Conservation (phyloP, 306 rosid genomes). For the Hippophae tibetana region DNA sequence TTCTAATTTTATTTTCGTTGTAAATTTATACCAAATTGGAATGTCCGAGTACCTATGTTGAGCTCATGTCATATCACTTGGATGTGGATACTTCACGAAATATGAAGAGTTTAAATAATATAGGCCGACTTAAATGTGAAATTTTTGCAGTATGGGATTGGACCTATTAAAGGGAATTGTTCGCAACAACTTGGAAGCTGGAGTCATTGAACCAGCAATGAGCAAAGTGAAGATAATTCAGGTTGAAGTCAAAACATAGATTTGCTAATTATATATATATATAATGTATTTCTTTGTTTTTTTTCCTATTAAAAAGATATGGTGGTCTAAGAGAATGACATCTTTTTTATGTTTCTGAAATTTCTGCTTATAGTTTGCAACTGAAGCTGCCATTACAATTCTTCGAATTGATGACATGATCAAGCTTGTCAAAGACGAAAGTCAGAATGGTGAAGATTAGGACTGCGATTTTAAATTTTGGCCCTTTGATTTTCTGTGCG, state of each 20-base stretch:
- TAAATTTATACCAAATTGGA: background rate
- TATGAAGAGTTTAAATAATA: no score
- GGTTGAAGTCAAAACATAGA: constrained; percentile 23
- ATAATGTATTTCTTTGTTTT: background rate
- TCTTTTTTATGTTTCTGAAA: background rate
- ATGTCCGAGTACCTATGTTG: no score
- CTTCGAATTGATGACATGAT: constrained; percentile 99
- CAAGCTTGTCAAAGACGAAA: constrained; percentile 81
- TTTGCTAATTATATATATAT: background rate
- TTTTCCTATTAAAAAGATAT: background rate
- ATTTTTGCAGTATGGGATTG: constrained; percentile 71
- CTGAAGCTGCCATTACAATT: constrained; percentile 94
- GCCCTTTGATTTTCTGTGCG: background rate
- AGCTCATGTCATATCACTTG: no score
- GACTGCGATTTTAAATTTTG: constrained; percentile 7
- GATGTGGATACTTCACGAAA: no score
- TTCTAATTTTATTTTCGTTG: no score
- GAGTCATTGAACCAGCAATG: constrained; percentile 99
- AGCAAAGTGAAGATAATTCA: constrained; percentile 96
- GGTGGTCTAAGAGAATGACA: background rate
- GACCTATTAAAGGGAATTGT: constrained; percentile 70
- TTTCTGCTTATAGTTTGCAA: constrained; percentile 57
- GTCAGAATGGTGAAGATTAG: constrained; percentile 49
- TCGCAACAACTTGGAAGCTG: constrained; percentile 93
- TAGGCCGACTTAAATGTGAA: background rate